Evolutionary conservation across 2,329 filamentous ascomycete species (phyloP).

Genomic region (Lachnellula hyalina): DNA sequence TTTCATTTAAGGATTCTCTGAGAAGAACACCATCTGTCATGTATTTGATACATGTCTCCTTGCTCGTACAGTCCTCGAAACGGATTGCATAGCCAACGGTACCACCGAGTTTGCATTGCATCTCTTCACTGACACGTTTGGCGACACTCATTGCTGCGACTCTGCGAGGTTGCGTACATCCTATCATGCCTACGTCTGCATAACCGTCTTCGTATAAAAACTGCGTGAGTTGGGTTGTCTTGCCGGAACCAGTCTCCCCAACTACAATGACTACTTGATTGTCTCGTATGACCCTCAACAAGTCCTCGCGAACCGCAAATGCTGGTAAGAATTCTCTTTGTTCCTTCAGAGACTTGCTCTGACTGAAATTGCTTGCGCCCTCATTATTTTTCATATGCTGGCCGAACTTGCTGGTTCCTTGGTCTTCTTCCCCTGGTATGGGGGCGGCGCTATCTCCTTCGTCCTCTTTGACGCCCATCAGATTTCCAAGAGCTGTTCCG

Average conservation of each 20-base stretch:
- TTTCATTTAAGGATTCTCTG: constrained; percentile 86
- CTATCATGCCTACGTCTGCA: constrained; percentile 80
- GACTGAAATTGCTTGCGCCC: constrained; percentile 85
- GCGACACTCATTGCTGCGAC: constrained; percentile 99
- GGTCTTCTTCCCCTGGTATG: constrained; percentile 61
- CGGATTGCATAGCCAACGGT: constrained; percentile 95
- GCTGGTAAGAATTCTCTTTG: constrained; percentile 91
- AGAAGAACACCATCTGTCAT: constrained; percentile 97
- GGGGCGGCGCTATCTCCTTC: constrained; percentile 86
- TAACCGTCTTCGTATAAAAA: constrained; percentile 96
- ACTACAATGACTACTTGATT: constrained; percentile 97
- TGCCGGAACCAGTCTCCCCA: constrained; percentile 94
- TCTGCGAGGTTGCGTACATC: constrained; percentile 91
- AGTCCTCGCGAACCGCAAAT: constrained; percentile 91
- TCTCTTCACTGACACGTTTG: constrained; percentile 96
- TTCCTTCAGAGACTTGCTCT: constrained; percentile 83
- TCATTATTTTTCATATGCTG: constrained; percentile 84
- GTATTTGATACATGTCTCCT: constrained; percentile 94
- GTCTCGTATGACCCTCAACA: constrained; percentile 86
- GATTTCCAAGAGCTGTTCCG: constrained; percentile 85
- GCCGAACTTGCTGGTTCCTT: constrained; percentile 72
- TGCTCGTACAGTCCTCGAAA: constrained; percentile 96
- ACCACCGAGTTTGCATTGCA: constrained; percentile 86
- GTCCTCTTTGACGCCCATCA: constrained; percentile 93
- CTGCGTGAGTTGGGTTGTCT: constrained; percentile 95